Evolutionary conservation across 2,329 filamentous ascomycete genomes (phyloP).

Genomic region (Raffaelea ambrosiae): DNA sequence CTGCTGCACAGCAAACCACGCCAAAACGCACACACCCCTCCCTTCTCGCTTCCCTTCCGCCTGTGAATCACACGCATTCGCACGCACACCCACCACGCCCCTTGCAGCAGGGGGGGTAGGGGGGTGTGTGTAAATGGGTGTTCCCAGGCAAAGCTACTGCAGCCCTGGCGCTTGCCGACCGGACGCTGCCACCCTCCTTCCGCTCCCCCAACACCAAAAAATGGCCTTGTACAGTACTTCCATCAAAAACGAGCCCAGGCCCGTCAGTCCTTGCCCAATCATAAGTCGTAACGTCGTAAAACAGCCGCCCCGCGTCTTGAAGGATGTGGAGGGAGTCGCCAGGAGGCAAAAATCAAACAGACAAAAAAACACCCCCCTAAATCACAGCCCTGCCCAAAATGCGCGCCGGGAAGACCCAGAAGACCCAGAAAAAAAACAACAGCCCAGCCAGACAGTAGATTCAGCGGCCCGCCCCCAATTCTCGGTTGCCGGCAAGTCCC

Average conservation of each 20-base stretch:
- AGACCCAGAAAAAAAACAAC: not conserved
- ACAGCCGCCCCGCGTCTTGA: conserved; percentile 23
- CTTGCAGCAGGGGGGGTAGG: conserved; percentile 11
- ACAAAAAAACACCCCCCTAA: not conserved
- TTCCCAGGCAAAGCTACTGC: conserved; percentile 17
- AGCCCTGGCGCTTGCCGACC: conserved; percentile 20
- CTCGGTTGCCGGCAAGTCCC: too few relatives aligned
- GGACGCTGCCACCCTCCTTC: conserved; percentile 10
- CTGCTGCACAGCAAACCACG: not conserved
- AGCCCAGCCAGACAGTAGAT: not conserved
- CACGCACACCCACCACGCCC: not conserved
- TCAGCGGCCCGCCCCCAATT: too few relatives aligned
- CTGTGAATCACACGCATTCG: not conserved
- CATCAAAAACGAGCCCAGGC: conserved; percentile 20
- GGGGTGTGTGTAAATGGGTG: conserved; percentile 5
- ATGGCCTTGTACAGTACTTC: conserved; percentile 33
- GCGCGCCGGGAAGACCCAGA: not conserved
- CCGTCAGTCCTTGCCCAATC: conserved; percentile 37
- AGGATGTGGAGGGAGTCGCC: not conserved
- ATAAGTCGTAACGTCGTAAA: conserved; percentile 42
- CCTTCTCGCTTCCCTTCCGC: conserved; percentile 6
- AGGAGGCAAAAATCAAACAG: not conserved
- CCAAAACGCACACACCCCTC: conserved; percentile 11
- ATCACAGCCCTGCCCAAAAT: not conserved
- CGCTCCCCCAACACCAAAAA: conserved; percentile 4